Evolutionary conservation across 805 yeast species (phyloP).

Genomic region (Wickerhamomyces sydowiorum): DNA sequence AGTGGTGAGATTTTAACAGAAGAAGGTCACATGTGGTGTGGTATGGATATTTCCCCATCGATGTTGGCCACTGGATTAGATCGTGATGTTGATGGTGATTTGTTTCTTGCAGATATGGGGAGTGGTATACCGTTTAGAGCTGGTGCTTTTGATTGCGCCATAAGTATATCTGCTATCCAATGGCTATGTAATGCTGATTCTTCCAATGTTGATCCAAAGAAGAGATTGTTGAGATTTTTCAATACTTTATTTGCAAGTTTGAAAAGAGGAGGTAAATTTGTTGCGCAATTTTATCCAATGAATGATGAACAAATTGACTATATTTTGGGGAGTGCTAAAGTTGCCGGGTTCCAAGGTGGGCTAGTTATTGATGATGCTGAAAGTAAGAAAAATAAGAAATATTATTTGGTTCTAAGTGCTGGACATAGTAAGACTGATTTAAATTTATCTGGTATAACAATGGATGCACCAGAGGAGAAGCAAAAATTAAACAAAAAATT

Average conservation of each 20-base stretch:
- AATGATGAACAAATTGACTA: constrained; percentile 80
- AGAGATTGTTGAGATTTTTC: constrained; percentile 76
- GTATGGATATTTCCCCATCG: constrained; percentile 93
- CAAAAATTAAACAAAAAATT: constrained; percentile 27
- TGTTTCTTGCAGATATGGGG: constrained; percentile 90
- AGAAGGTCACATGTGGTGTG: constrained; percentile 93
- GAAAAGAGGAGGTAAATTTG: constrained; percentile 94
- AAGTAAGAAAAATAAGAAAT: constrained; percentile 84
- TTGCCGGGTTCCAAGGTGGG: constrained; percentile 96
- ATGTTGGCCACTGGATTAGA: constrained; percentile 95
- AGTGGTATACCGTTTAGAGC: constrained; percentile 92
- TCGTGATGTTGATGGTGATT: constrained; percentile 89
- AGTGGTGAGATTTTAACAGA: constrained; percentile 92
- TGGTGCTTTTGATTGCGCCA: constrained; percentile 95
- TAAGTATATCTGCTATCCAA: constrained; percentile 91
- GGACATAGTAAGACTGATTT: constrained; percentile 71
- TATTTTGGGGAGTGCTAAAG: constrained; percentile 79
- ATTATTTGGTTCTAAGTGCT: constrained; percentile 84
- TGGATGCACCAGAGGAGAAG: constrained; percentile 60
- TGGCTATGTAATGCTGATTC: constrained; percentile 98
- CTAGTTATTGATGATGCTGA: constrained; percentile 92
- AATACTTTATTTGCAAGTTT: constrained; percentile 81
- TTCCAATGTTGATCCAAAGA: constrained; percentile 73
- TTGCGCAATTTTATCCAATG: constrained; percentile 93
- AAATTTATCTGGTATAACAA: constrained; percentile 72